Base-by-base conservation (phyloP, 2,329 filamentous ascomycete genomes). In the Penicillium sp. region DNA sequence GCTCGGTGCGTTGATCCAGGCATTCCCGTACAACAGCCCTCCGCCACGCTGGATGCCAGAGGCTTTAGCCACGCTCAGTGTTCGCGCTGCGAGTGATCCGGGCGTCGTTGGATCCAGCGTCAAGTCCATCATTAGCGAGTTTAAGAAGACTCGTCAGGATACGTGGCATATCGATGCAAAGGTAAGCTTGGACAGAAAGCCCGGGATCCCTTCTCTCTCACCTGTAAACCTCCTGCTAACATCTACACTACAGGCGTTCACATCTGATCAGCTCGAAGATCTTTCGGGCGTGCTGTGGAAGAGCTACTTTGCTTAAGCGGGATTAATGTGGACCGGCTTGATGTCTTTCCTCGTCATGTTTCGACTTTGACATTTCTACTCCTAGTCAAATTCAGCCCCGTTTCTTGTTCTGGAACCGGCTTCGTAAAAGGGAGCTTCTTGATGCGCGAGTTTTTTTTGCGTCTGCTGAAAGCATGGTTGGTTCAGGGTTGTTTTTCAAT, bases 131-230 rank as follows among this genome's bases (percentile, higher is more conserved):
- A 75, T 98, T 56, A 90, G 90, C 52, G 94, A 98, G 63, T 98
- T 98, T 77, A 98, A 98, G 76, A 98, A 98, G 81, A 98, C 93
- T 39, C 84, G 93, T 67, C 93, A 98, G 70, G 93, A 98, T 75
- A 98, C 91, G 58, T 98, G 93, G 93, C 85, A 85, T 62, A 91
- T 95, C 51, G 93, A 98, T 73, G 88, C 95, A 60, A 97, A 95
- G 86, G 93, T 95, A 73, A 70, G 18, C 18, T 18, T 18, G 18
- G 18, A 18, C 18, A 18, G 18, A 18, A 18, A 18, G 18, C 18
- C 18, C 18, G 18, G 18, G 18, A 18, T 18, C 18, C 18, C 3
- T 18, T 18, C 18, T 18, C 18, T 18, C 18, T 2, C 18, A 18
- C 18, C 5, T 38, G 12, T 18, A 18, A 8, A 11, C 5, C 8